Percentiles rank a stretch among this genome's conserved stretches.
Evolutionary conservation across 495 filamentous ascomycete genomes (phyloP).

Genomic region (Mycothermus thermophilus): DNA sequence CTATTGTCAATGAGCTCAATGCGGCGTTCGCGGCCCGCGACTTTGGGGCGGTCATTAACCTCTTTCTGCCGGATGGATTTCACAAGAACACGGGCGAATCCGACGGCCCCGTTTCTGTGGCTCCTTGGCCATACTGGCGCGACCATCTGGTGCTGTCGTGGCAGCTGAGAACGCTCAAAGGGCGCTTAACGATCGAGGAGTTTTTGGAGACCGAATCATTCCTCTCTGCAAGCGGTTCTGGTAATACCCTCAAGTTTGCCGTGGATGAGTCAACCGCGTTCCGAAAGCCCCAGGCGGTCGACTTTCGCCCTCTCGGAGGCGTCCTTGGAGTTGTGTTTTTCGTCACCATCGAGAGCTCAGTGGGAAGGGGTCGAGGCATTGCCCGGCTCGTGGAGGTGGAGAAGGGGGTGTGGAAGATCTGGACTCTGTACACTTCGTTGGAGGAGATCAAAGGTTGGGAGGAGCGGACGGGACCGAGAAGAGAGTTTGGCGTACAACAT

Average conservation of each 20-base stretch:
- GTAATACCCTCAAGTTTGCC: conserved; percentile 20
- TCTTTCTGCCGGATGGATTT: conserved; percentile 37
- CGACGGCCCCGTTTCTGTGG: too few relatives aligned
- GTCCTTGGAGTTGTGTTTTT: conserved; percentile 39
- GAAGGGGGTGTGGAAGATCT: conserved; percentile 46
- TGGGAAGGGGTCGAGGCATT: conserved; percentile 44
- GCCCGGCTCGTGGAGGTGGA: conserved; percentile 38
- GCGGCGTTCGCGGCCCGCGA: conserved; percentile 25
- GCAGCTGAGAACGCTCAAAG: conserved; percentile 46
- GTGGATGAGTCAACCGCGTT: conserved; percentile 34
- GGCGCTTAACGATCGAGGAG: conserved; percentile 33
- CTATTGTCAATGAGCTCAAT: conserved; percentile 37
- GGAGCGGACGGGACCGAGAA: conserved; percentile 35
- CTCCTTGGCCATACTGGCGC: too few relatives aligned
- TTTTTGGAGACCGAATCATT: conserved; percentile 32
- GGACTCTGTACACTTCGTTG: conserved; percentile 47
- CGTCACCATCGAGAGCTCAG: conserved; percentile 36
- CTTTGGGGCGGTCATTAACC: conserved; percentile 17
- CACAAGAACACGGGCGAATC: too few relatives aligned
- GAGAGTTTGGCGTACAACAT: conserved; percentile 39
- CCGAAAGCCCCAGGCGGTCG: conserved; percentile 32
- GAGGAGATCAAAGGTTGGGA: conserved; percentile 37
- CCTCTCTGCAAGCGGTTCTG: too few relatives aligned
- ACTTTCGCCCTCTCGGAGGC: conserved; percentile 31
- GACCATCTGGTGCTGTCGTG: conserved; percentile 48